A percentile compares a stretch with the other conserved stretches of the same genome.
phyloP scores from a whole-genome alignment of 2,329 filamentous ascomycete genomes.

The Chaetothyriales sp. region DNA sequence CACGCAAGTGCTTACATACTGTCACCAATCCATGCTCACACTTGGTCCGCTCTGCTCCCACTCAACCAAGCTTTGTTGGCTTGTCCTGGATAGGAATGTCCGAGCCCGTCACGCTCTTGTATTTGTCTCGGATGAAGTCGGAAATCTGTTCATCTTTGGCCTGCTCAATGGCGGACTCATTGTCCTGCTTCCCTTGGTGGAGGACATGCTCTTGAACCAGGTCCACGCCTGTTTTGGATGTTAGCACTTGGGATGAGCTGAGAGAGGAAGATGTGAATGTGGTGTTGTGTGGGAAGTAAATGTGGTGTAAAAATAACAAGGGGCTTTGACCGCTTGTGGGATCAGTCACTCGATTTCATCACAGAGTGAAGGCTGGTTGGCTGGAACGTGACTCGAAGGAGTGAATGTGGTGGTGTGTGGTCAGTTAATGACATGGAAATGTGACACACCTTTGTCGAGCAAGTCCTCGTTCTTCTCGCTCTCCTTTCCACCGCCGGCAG shows the following conservation, averaged over 20 bases:
- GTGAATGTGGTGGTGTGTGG: no score
- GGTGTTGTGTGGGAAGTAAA: background rate
- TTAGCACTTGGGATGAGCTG: background rate
- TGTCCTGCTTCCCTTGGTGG: conserved; percentile 55
- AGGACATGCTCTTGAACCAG: conserved; percentile 63
- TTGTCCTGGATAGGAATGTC: conserved; percentile 62
- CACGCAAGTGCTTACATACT: background rate
- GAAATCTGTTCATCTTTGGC: conserved; percentile 70
- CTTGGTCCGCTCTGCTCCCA: background rate
- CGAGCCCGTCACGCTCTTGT: conserved; percentile 54
- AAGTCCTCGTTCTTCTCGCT: conserved; percentile 70
- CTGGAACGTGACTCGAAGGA: conserved; percentile 61
- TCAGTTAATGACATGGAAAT: no score
- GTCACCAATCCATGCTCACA: background rate
- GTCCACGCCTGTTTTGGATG: conserved; percentile 50
- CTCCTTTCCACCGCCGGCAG: conserved; percentile 58
- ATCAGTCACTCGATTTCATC: conserved; percentile 78
- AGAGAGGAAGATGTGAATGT: background rate
- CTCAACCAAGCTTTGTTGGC: conserved; percentile 28
- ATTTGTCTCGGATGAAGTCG: conserved; percentile 52
- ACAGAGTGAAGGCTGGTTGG: conserved; percentile 75
- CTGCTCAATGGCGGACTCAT: conserved; percentile 62
- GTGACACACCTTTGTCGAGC: conserved; percentile 60
- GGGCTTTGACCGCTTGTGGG: conserved; percentile 74
- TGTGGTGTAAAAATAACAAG: conserved; percentile 56